Conservation (phyloP, 306 rosid species). For the Cucumis sativus region DNA sequence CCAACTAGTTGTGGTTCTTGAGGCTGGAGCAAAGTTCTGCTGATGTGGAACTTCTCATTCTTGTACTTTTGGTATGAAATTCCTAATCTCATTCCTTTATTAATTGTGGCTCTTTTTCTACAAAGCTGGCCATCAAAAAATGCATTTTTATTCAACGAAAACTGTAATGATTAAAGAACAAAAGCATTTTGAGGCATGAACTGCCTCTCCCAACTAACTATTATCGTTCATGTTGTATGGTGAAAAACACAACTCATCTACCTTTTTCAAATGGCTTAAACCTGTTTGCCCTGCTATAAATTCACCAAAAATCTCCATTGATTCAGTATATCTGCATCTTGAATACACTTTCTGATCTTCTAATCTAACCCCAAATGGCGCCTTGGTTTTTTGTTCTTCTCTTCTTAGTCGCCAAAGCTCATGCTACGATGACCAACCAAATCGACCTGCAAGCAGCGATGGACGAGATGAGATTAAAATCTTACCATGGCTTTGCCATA, state of each 20-base stretch:
- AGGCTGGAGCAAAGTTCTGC: neutral
- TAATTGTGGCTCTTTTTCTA: neutral
- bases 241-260: neutral
- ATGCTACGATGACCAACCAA: slow-evolving; percentile 22
- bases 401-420: slow-evolving; percentile 21
- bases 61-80: neutral
- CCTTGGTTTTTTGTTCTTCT: slow-evolving; percentile 30
- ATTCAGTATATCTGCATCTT: neutral
- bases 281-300: neutral
- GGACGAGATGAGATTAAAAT: slow-evolving; percentile 33
- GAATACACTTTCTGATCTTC: slow-evolving; percentile 2
- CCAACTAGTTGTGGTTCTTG: neutral
- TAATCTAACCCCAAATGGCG: slow-evolving; percentile 30
- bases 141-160: neutral
- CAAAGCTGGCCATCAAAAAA: neutral
- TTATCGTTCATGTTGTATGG: neutral
- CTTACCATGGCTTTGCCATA: slow-evolving; percentile 50
- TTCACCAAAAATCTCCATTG: neutral
- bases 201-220: slow-evolving; percentile 23
- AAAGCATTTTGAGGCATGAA: slow-evolving; percentile 19
- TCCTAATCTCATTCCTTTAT: neutral
- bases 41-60: neutral
- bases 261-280: neutral
- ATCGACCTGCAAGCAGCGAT: slow-evolving; percentile 38
- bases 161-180: neutral